Evolutionary conservation across 257 asterid species (phyloP).

Genomic region (Fraxinus americana): DNA sequence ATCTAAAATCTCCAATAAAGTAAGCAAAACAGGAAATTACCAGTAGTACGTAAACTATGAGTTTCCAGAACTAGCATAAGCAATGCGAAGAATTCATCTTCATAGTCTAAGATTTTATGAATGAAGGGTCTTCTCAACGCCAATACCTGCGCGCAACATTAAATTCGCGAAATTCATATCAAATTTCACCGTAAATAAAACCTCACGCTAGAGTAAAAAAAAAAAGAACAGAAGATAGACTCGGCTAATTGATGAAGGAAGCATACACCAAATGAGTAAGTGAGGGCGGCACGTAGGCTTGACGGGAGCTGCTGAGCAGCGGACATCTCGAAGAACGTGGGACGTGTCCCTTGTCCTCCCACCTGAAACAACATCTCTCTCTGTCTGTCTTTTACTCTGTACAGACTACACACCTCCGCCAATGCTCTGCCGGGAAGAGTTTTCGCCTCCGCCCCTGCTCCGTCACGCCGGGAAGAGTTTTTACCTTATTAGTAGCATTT

Average conservation of each 20-base stretch:
- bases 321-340: constrained; percentile 99
- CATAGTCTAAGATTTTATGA: constrained; percentile 89
- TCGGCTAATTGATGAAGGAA: constrained; percentile 8
- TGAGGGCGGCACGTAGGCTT: constrained; percentile 91
- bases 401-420: background rate
- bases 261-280: constrained; percentile 90
- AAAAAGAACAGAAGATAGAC: background rate
- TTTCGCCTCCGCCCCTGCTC: background rate
- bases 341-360: constrained; percentile 98
- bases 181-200: background rate
- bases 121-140: constrained; percentile 89
- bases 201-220: background rate
- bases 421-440: background rate
- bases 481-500: background rate
- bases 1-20: constrained; percentile 8
- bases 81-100: constrained; percentile 89
- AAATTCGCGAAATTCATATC: background rate
- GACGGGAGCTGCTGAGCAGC: constrained; percentile 99
- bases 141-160: constrained; percentile 58
- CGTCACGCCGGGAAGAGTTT: background rate
- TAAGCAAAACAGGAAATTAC: constrained; percentile 31
- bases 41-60: constrained; percentile 90
- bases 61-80: constrained; percentile 93
- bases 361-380: constrained; percentile 94
- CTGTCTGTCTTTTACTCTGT: constrained; percentile 11